Evolutionary conservation across 352 stramenopile species (phyloP).

Genomic region (Globisporangium paddicum): DNA sequence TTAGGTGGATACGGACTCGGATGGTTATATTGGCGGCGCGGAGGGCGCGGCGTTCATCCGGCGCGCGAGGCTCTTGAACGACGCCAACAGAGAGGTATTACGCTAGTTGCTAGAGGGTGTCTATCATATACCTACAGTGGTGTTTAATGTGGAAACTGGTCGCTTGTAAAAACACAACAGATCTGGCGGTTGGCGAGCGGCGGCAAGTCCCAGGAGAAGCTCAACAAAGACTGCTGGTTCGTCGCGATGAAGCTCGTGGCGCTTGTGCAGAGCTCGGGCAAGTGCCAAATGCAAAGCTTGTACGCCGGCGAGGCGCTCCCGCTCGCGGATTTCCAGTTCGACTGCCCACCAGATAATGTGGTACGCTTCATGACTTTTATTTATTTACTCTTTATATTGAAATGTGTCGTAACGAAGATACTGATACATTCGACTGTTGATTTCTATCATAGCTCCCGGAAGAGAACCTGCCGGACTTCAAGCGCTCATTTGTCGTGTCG

Average conservation of each 20-base stretch:
- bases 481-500: constrained; percentile 59
- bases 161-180: constrained; percentile 19
- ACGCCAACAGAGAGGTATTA: constrained; percentile 81
- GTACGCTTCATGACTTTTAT: constrained; percentile 14
- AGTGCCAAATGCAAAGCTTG: constrained; percentile 80
- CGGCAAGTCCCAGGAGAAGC: constrained; percentile 81
- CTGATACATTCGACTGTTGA: background rate
- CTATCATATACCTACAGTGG: background rate
- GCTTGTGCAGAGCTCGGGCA: constrained; percentile 77
- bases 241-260: constrained; percentile 89
- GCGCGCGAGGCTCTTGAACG: constrained; percentile 70
- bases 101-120: too few relatives aligned
- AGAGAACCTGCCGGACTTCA: constrained; percentile 30
- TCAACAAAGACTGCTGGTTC: constrained; percentile 89
- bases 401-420: background rate
- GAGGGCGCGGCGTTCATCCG: constrained; percentile 83
- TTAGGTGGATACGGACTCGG: constrained; percentile 72
- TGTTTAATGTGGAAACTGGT: background rate
- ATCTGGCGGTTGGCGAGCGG: constrained; percentile 86
- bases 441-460: constrained; percentile 40
- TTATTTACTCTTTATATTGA: background rate
- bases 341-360: constrained; percentile 75
- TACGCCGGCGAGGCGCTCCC: constrained; percentile 68
- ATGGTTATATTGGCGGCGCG: constrained; percentile 68
- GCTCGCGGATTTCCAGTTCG: constrained; percentile 77